Evolutionary conservation across 1,284 basidiomycete species (phyloP), one percentile per base, ranked within the genome.

Genomic region (Meira miltonrushii): DNA sequence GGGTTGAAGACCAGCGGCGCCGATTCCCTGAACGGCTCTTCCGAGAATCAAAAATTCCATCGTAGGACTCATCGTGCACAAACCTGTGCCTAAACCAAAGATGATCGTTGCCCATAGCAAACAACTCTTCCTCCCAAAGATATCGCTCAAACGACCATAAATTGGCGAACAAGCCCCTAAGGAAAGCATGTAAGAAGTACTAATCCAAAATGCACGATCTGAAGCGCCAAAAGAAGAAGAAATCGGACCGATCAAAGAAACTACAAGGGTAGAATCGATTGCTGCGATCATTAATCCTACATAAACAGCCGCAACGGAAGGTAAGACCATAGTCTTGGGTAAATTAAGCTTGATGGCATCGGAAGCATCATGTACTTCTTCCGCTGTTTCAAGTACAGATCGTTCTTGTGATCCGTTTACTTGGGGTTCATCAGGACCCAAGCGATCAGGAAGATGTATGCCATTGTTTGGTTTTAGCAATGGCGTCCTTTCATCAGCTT

Each of bases 1-100:
- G 59, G 85, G 85, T 17, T 85, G 79, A 40, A 88, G 83, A 0
- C 85, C 85, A 7, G 87, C 87, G 58, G 86, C 86, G 11, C 86
- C 86, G 0, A 83, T 83, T 23, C 87, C 87, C 17, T 86, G 83
- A 39, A 88, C 23, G 0, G 76, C 86, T 44, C 89, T 83, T 65
- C 88, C 87, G 1, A 89, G 79, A 68, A 90, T 90, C 54, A 90
- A 80, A 25, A 19, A 28, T 28, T 58, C 43, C 39, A 58, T 48
- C 17, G 57, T 47, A 21, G 57, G 58, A 2, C 48, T 40, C 9
- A 61, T 49, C 2, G 55, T 50, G 9, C 49, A 59, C 12, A 50
- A 50, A 13, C 54, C 15, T 10, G 60, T 58, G n/a, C 60, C 60
- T 50, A 62, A 15, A 23, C 58, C 54, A 48, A 62, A 59, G 40